Conservation (phyloP, 2,329 filamentous ascomycete genomes). For the Aspergillus hiratsukae region DNA sequence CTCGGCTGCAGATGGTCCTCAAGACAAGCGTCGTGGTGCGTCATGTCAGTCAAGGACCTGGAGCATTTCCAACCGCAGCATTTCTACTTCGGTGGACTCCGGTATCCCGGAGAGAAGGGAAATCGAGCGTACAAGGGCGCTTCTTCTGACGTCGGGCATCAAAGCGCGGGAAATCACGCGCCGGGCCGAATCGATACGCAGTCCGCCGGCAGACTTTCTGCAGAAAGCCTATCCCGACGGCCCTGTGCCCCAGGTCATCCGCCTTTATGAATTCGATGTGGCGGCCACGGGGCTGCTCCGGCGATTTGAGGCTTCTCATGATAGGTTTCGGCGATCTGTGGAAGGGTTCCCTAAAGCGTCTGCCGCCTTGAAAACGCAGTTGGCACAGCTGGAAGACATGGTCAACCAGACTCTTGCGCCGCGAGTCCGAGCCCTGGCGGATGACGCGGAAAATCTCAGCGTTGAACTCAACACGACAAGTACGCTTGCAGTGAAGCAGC, state of each 20-base stretch:
- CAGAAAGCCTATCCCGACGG: constrained; percentile 24
- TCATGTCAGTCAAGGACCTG: constrained; percentile 48
- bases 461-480: constrained; percentile 72
- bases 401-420: constrained; percentile 50
- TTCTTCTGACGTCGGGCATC: constrained; percentile 80
- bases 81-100: constrained; percentile 32
- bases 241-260: constrained; percentile 39
- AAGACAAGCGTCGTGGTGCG: constrained; percentile 31
- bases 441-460: constrained; percentile 74
- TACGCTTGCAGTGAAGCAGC: constrained; percentile 72
- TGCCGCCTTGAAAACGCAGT: constrained; percentile 41
- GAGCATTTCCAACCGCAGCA: constrained; percentile 54
- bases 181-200: constrained; percentile 52
- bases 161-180: constrained; percentile 78
- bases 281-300: constrained; percentile 50
- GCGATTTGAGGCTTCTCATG: constrained; percentile 43
- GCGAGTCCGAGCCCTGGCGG: constrained; percentile 63
- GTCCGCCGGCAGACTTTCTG: constrained; percentile 34
- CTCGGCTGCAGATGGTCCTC: constrained; percentile 19
- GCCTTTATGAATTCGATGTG: constrained; percentile 50
- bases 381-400: constrained; percentile 42
- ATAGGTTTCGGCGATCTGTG: constrained; percentile 42
- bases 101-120: constrained; percentile 61
- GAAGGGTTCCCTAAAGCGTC: constrained; percentile 44
- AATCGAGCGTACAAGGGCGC: constrained; percentile 69